Evolutionary conservation across 108 stramenopile genomes (phyloP).

Genomic region (Parietichytrium sp.): DNA sequence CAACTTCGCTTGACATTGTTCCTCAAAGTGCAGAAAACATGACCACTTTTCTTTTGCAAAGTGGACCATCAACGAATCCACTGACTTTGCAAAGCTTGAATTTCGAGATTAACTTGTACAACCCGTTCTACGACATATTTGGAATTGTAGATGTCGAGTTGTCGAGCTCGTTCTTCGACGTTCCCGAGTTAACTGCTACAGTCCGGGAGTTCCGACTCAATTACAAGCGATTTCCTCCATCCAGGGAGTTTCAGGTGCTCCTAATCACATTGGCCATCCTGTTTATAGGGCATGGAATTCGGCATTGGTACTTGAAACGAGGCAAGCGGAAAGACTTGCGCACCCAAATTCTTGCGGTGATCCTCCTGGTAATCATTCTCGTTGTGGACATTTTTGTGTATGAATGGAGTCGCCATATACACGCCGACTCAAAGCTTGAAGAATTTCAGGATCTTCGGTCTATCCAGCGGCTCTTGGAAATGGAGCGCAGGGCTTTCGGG

Average conservation of each 20-base stretch:
- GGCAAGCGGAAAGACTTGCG: slow-evolving; percentile 23
- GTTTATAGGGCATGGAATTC: too few species aligned
- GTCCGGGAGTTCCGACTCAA: background rate
- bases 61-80: background rate
- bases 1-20: background rate
- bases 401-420: background rate
- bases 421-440: too few species aligned
- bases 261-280: background rate
- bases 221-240: slow-evolving; percentile 7
- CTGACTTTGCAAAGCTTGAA: background rate
- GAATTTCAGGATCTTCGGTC: background rate
- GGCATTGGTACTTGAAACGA: too few species aligned
- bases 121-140: background rate
- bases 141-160: background rate
- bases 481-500: background rate
- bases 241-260: background rate
- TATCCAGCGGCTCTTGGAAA: background rate
- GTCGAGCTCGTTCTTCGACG: background rate
- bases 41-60: background rate
- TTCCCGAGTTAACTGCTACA: background rate
- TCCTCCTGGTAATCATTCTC: background rate
- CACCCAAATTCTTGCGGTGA: background rate
- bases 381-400: background rate
- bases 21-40: background rate
- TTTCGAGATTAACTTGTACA: slow-evolving; percentile 18